Conservation (phyloP, 352 stramenopile species). For the Pythium brachiatum region DNA sequence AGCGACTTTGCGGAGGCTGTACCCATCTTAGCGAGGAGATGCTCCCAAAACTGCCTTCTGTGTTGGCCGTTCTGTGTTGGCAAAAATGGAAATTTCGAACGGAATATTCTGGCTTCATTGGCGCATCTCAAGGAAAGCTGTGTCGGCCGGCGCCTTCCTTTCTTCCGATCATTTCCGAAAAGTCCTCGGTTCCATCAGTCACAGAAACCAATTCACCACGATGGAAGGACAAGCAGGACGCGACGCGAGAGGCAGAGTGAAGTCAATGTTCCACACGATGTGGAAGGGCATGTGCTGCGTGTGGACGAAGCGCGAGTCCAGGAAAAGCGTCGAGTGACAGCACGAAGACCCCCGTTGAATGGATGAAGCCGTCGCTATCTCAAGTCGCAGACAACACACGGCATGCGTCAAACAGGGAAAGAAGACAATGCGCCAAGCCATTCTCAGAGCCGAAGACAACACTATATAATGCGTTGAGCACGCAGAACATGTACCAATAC, state of each 20-base stretch:
- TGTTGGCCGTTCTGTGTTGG: conserved; percentile 3
- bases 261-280: neutral
- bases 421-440: too few species aligned
- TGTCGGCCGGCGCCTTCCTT: too few species aligned
- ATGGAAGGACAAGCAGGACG: neutral
- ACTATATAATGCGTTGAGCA: too few species aligned
- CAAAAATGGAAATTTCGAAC: neutral
- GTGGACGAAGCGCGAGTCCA: neutral
- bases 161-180: too few species aligned
- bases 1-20: too few species aligned
- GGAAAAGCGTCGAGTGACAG: neutral
- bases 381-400: too few species aligned
- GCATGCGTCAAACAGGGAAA: too few species aligned
- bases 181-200: neutral
- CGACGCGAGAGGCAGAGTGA: neutral
- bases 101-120: neutral
- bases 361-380: too few species aligned
- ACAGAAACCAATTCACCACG: neutral
- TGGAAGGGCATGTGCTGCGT: neutral
- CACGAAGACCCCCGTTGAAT: too few species aligned
- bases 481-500: too few species aligned
- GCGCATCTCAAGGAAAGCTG: neutral
- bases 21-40: neutral
- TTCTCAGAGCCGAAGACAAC: too few species aligned
- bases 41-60: too few species aligned